phyloP scores from a whole-genome alignment of 805 yeast genomes.

The Brettanomyces sp. region DNA sequence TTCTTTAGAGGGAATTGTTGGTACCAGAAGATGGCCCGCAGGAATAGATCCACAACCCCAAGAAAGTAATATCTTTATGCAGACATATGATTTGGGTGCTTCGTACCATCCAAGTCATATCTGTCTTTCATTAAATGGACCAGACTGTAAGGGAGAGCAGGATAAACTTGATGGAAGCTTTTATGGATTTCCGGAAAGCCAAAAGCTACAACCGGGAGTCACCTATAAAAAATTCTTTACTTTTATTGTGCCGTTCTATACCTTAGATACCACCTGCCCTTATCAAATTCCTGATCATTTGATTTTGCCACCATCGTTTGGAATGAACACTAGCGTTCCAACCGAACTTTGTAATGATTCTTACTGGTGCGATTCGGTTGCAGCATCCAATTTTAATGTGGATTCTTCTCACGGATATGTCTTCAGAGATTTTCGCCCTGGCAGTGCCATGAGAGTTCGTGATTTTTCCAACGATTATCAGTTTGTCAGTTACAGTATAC shows the following conservation, averaged over 20 bases:
- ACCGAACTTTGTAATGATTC: conserved; percentile 12
- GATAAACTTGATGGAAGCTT: conserved; percentile 18
- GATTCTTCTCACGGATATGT: conserved; percentile 46
- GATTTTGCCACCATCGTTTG: conserved; percentile 33
- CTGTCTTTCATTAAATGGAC: conserved; percentile 7
- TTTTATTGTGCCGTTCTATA: conserved; percentile 43
- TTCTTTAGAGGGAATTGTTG: conserved; percentile 42
- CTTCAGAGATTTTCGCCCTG: conserved; percentile 31
- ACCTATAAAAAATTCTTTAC: conserved; percentile 48
- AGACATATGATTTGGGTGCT: conserved; percentile 44
- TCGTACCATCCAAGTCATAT: conserved; percentile 35
- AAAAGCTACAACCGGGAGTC: conserved; percentile 35
- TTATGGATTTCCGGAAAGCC: conserved; percentile 34
- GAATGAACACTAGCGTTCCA: conserved; percentile 23
- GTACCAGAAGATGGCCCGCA: conserved; percentile 9
- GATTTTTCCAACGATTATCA: conserved; percentile 33
- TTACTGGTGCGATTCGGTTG: conserved; percentile 20
- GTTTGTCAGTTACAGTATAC: conserved; percentile 42
- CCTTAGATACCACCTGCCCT: conserved; percentile 44
- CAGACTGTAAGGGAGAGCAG: background rate
- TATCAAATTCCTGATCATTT: conserved; percentile 28
- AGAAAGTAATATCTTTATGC: conserved; percentile 27
- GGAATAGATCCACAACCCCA: background rate
- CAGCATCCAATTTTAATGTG: conserved; percentile 17
- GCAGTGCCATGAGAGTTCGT: conserved; percentile 42